Conservation (phyloP, 2,329 filamentous ascomycete genomes). For the Stenocarpella maydis region DNA sequence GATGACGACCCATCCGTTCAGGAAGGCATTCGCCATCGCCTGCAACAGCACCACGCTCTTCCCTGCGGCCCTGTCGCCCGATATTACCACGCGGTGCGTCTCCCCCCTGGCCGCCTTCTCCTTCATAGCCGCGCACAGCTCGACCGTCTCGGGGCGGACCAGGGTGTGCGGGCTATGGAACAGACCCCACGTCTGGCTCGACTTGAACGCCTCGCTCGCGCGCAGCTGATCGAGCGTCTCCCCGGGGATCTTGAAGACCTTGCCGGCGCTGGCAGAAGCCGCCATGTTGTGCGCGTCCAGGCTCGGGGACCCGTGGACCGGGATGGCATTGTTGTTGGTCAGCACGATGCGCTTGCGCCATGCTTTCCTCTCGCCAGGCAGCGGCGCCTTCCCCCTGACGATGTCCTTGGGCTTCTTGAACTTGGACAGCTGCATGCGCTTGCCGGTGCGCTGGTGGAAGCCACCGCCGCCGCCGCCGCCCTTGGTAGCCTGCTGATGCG, state of each 20-base stretch:
- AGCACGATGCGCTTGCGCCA: conserved; percentile 88
- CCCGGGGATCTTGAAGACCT: conserved; percentile 74
- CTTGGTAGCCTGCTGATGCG: conserved; percentile 40
- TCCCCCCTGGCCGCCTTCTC: conserved; percentile 61
- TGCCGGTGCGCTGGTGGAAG: conserved; percentile 47
- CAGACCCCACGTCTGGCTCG: conserved; percentile 84
- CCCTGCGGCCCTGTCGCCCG: conserved; percentile 77
- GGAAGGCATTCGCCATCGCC: conserved; percentile 79
- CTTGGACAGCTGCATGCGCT: conserved; percentile 49
- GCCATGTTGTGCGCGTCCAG: conserved; percentile 64
- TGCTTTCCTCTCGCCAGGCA: conserved; percentile 84
- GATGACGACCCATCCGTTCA: conserved; percentile 89
- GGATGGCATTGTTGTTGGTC: conserved; percentile 91
- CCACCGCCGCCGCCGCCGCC: conserved; percentile 36
- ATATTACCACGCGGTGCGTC: conserved; percentile 71
- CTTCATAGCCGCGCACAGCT: conserved; percentile 71
- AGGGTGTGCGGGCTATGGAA: conserved; percentile 85
- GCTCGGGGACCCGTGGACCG: conserved; percentile 68
- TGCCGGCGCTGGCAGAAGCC: conserved; percentile 64
- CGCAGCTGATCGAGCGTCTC: conserved; percentile 80
- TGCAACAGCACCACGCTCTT: conserved; percentile 91
- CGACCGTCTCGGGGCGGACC: conserved; percentile 79
- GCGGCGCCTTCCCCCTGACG: conserved; percentile 63
- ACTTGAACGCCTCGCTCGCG: conserved; percentile 89
- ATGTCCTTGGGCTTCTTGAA: conserved; percentile 58